Percentiles rank a stretch among this genome's conserved stretches.
phyloP scores from a whole-genome alignment of 2,329 filamentous ascomycete genomes.

The Claviceps humidiphila region DNA sequence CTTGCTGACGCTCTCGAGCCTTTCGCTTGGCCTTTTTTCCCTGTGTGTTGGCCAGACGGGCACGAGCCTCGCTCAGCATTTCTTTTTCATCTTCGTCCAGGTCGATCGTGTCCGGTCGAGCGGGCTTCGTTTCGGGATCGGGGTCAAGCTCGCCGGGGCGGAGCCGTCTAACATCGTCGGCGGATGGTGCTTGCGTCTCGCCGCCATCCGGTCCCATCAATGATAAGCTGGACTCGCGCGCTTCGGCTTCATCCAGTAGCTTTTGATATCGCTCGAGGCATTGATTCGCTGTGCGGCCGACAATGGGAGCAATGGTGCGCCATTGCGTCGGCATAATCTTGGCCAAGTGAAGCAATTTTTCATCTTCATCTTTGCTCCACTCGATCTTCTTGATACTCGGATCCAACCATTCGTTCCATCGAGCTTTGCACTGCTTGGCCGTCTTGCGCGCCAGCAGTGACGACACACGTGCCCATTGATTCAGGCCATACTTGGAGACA shows the following conservation, averaged over 20 bases:
- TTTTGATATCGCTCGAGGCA: conserved; percentile 96
- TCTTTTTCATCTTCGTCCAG: conserved; percentile 99
- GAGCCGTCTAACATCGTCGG: conserved; percentile 80
- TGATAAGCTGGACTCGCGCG: conserved; percentile 71
- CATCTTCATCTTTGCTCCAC: conserved; percentile 97
- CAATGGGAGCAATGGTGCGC: conserved; percentile 94
- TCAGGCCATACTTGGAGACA: conserved; percentile 87
- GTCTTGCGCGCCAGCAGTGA: conserved; percentile 95
- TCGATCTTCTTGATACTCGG: conserved; percentile 97
- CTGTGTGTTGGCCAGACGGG: conserved; percentile 91
- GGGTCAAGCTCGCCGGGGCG: conserved; percentile 90
- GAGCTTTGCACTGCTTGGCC: conserved; percentile 95
- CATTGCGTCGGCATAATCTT: conserved; percentile 99
- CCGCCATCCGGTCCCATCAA: conserved; percentile 76
- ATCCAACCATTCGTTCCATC: conserved; percentile 98
- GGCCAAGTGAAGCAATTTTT: conserved; percentile 88
- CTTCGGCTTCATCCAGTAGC: conserved; percentile 88
- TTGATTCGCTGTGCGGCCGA: conserved; percentile 91
- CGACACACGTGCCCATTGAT: conserved; percentile 97
- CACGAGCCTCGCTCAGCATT: conserved; percentile 95
- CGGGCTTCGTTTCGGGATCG: conserved; percentile 94
- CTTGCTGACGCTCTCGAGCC: conserved; percentile 85
- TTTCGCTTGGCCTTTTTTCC: conserved; percentile 99
- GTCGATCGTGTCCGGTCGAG: conserved; percentile 90
- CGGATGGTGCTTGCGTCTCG: conserved; percentile 75